These are phyloP conservation scores for Thalassiosira tumida DNA, from an alignment of 352 stramenopile species.

Conservation along the genomic window DNA sequence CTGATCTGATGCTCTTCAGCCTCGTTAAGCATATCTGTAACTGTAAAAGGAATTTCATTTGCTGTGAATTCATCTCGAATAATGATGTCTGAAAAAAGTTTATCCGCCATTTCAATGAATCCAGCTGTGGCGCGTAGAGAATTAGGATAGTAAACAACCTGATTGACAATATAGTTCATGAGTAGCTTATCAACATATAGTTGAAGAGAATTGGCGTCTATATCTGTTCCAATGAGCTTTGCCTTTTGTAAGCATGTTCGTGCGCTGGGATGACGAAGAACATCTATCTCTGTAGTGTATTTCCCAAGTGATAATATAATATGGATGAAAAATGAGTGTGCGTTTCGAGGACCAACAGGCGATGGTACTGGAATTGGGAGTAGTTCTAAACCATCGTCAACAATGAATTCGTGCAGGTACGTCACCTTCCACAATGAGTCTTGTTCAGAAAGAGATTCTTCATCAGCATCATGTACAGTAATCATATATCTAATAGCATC, in stretches of 20 bases:
- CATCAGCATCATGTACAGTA: background rate
- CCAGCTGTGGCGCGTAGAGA: slow-evolving; percentile 46
- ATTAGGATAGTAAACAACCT: slow-evolving; percentile 59
- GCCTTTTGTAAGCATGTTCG: slow-evolving; percentile 37
- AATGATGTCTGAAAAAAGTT: slow-evolving; percentile 36
- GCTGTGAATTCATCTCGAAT: slow-evolving; percentile 36
- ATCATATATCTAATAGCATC: background rate
- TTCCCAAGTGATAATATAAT: slow-evolving; percentile 32
- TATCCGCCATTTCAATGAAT: slow-evolving; percentile 53
- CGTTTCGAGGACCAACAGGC: background rate
- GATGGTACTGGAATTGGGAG: background rate
- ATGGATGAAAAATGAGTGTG: background rate
- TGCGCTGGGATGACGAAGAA: slow-evolving; percentile 16
- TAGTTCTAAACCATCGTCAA: slow-evolving; percentile 5
- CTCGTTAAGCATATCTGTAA: slow-evolving; percentile 18
- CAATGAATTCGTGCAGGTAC: background rate
- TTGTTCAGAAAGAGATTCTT: background rate
- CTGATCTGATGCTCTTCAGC: slow-evolving; percentile 13
- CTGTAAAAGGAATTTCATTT: slow-evolving; percentile 44
- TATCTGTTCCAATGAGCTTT: slow-evolving; percentile 55
- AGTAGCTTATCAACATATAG: slow-evolving; percentile 21
- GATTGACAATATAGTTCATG: slow-evolving; percentile 16
- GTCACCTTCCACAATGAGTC: background rate
- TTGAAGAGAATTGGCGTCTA: background rate
- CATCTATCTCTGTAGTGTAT: slow-evolving; percentile 75